Evolutionary conservation across 371 early-diverging fungal species (phyloP).

Genomic region (Mortierella sp.): DNA sequence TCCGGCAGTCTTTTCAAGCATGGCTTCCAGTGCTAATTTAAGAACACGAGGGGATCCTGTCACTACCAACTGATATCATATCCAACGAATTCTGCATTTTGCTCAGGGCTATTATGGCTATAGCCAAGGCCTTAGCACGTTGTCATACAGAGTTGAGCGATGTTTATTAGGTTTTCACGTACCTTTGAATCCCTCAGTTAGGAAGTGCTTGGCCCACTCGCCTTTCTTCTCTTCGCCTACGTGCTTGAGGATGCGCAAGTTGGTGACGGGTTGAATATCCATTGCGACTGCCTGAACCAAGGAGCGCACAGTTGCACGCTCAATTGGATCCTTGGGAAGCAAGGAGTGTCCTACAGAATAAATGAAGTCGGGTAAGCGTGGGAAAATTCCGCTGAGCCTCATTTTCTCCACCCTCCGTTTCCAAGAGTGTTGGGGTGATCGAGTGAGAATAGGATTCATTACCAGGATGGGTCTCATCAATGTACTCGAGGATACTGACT

Average conservation of each 20-base stretch:
- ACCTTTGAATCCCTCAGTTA: conserved; percentile 78
- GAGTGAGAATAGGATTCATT: not conserved
- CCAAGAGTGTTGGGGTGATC: not conserved
- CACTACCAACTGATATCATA: not conserved
- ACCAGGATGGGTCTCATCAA: conserved; percentile 85
- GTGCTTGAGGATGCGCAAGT: conserved; percentile 78
- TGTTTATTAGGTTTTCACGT: not conserved
- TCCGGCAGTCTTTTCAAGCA: conserved; percentile 73
- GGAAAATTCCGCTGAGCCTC: conserved; percentile 8
- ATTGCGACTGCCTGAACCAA: conserved; percentile 78
- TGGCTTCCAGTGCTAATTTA: conserved; percentile 70
- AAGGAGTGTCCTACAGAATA: conserved; percentile 63
- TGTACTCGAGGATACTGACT: conserved; percentile 87
- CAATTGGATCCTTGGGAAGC: conserved; percentile 78
- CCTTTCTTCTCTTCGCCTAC: conserved; percentile 66
- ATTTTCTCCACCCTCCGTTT: not conserved
- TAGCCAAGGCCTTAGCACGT: not conserved
- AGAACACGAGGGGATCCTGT: not conserved
- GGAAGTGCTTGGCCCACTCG: conserved; percentile 76
- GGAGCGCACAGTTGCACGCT: conserved; percentile 78
- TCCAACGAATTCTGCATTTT: too few species aligned
- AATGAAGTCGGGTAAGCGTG: conserved; percentile 24
- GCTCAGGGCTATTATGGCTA: too few species aligned
- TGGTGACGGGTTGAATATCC: conserved; percentile 94
- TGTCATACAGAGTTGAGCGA: not conserved